phyloP scores from a whole-genome alignment of 306 rosid genomes.

The Sindora glabra region DNA sequence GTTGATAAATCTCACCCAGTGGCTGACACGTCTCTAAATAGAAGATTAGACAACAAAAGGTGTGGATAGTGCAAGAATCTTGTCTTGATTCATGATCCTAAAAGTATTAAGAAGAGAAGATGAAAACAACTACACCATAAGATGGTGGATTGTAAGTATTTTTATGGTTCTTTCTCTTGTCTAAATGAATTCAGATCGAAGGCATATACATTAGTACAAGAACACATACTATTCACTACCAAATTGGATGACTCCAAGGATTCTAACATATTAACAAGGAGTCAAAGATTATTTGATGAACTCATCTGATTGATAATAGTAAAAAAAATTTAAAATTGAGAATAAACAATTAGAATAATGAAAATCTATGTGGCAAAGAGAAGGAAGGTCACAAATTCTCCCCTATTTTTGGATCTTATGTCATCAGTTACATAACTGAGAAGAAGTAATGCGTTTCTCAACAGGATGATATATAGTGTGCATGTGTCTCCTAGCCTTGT shows the following conservation, averaged over 20 bases:
- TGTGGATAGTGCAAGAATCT: background rate
- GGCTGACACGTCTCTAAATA: background rate
- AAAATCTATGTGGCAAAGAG: background rate
- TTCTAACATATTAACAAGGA: slow-evolving; percentile 23
- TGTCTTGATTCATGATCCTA: slow-evolving; percentile 11
- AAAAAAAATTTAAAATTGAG: background rate
- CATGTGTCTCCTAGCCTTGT: slow-evolving; percentile 67
- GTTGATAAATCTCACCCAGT: background rate
- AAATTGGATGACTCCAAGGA: slow-evolving; percentile 43
- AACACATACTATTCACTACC: slow-evolving; percentile 20
- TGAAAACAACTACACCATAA: background rate
- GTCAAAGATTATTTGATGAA: background rate
- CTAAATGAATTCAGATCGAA: slow-evolving; percentile 9
- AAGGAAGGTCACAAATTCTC: slow-evolving; percentile 3
- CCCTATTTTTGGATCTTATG: background rate
- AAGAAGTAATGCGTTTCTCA: slow-evolving; percentile 77
- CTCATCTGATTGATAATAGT: background rate
- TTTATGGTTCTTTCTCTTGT: slow-evolving; percentile 9
- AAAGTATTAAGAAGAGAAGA: background rate
- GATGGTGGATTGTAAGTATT: slow-evolving; percentile 15
- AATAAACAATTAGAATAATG: too few relatives aligned
- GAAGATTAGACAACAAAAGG: background rate
- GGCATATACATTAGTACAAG: slow-evolving; percentile 13
- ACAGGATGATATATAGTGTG: slow-evolving; percentile 79
- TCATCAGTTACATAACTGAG: slow-evolving; percentile 90